phyloP scores from a whole-genome alignment of 257 asterid genomes.

The Solanum corneliomulleri region DNA sequence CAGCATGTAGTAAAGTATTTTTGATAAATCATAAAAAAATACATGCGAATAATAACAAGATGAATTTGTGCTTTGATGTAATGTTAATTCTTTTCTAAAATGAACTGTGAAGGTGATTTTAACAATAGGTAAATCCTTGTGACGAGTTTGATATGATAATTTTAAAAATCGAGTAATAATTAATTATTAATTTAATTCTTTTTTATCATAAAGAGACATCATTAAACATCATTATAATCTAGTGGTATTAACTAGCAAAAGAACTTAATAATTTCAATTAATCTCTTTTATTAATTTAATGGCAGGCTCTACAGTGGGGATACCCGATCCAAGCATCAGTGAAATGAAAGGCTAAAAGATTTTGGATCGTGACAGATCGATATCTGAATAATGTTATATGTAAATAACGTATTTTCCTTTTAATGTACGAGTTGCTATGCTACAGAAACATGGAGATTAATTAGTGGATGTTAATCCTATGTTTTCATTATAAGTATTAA shows the following conservation, averaged over 20 bases:
- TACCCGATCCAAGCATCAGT: slow-evolving; percentile 65
- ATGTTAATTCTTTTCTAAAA: not conserved
- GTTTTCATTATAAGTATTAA: not conserved
- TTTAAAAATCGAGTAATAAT: not conserved
- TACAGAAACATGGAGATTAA: not conserved
- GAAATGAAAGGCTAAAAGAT: not conserved
- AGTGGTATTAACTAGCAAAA: not conserved
- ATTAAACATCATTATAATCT: no score
- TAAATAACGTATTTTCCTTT: slow-evolving; percentile 9
- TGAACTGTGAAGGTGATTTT: not conserved
- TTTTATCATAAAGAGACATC: not conserved
- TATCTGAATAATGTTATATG: not conserved
- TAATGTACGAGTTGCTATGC: not conserved
- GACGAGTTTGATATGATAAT: not conserved
- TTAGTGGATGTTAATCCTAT: not conserved
- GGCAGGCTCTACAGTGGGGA: slow-evolving; percentile 90
- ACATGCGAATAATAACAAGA: not conserved
- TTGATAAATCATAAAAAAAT: not conserved
- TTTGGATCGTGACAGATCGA: not conserved
- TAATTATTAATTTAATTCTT: not conserved
- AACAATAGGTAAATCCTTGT: not conserved
- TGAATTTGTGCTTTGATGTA: not conserved
- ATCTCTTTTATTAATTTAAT: not conserved
- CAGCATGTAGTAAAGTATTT: no score
- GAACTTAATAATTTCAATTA: not conserved